These are phyloP conservation scores for Lolium multiflorum DNA, from an alignment of 176 grass and related monocot species.

Conservation along the genomic window DNA sequence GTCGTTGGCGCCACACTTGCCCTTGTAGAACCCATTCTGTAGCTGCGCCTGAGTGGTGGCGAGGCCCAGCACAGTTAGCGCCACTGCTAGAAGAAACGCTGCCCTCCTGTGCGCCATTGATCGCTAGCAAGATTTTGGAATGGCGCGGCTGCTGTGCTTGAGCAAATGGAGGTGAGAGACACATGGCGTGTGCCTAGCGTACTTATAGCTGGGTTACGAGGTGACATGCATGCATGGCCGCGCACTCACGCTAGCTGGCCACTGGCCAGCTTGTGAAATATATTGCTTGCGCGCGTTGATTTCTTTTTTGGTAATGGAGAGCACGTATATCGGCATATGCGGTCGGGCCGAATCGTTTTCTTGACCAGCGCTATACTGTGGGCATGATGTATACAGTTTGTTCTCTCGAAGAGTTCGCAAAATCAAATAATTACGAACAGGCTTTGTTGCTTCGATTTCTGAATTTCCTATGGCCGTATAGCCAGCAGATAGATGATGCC, in stretches of 20 bases:
- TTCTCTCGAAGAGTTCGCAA: no score
- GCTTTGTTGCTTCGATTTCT: no score
- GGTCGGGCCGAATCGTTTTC: no score
- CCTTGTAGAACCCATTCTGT: conserved; percentile 49
- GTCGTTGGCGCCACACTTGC: conserved; percentile 44
- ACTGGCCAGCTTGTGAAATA: neutral
- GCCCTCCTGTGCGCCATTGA: neutral
- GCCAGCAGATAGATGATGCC: no score
- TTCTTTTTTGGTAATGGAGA: conserved; percentile 27
- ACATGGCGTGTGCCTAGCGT: neutral
- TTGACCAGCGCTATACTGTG: no score
- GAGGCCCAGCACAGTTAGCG: conserved; percentile 15
- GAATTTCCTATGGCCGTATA: no score
- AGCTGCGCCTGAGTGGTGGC: conserved; percentile 24
- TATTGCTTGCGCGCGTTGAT: neutral
- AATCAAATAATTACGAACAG: no score
- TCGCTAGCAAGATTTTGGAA: neutral
- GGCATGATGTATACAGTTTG: no score
- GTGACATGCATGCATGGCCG: neutral
- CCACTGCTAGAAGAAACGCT: neutral
- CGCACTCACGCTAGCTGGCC: neutral
- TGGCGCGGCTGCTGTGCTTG: neutral
- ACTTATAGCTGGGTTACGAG: conserved; percentile 9
- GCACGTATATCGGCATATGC: conserved; percentile 2
- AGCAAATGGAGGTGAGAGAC: neutral